Conservation (phyloP, 2,329 filamentous ascomycete genomes). For the Lasiodiplodia gonubiensis region DNA sequence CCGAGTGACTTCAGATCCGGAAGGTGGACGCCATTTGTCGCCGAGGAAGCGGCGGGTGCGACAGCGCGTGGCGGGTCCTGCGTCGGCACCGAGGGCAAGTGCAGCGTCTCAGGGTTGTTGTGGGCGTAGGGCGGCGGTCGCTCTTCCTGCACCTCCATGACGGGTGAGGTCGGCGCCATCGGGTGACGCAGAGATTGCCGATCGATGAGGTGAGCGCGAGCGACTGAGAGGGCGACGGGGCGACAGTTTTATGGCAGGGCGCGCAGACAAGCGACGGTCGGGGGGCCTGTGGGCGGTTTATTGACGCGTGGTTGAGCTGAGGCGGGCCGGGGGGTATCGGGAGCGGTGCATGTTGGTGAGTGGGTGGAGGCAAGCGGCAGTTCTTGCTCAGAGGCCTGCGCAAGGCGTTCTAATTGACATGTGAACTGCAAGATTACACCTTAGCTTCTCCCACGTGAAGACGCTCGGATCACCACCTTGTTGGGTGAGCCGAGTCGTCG, state of each 20-base stretch:
- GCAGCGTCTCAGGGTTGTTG: slow-evolving; percentile 49
- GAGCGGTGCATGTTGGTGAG: slow-evolving; percentile 19
- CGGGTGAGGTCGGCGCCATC: slow-evolving; percentile 25
- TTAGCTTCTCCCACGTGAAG: slow-evolving; percentile 17
- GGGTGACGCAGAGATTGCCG: slow-evolving; percentile 27
- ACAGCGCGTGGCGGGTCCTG: slow-evolving; percentile 38
- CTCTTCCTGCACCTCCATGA: slow-evolving; percentile 40
- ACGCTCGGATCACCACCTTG: not conserved
- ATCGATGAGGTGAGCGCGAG: slow-evolving; percentile 12
- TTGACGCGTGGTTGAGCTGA: slow-evolving; percentile 4
- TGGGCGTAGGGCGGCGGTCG: slow-evolving; percentile 51
- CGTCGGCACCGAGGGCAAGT: slow-evolving; percentile 50
- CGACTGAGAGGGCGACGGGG: not conserved
- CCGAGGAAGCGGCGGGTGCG: slow-evolving; percentile 23
- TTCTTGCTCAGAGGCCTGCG: slow-evolving; percentile 7
- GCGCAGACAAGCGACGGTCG: not conserved
- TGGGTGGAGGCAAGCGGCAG: slow-evolving; percentile 14
- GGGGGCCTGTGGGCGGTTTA: not conserved
- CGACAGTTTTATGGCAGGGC: not conserved
- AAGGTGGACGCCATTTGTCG: slow-evolving; percentile 42
- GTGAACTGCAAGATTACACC: slow-evolving; percentile 9
- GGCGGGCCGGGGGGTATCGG: not conserved
- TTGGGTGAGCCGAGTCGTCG: slow-evolving; percentile 4
- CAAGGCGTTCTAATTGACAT: slow-evolving; percentile 17
- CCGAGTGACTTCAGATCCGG: slow-evolving; percentile 54